Evolutionary conservation across 1,284 basidiomycete species (phyloP).

Genomic region (Cryptococcus sp.): DNA sequence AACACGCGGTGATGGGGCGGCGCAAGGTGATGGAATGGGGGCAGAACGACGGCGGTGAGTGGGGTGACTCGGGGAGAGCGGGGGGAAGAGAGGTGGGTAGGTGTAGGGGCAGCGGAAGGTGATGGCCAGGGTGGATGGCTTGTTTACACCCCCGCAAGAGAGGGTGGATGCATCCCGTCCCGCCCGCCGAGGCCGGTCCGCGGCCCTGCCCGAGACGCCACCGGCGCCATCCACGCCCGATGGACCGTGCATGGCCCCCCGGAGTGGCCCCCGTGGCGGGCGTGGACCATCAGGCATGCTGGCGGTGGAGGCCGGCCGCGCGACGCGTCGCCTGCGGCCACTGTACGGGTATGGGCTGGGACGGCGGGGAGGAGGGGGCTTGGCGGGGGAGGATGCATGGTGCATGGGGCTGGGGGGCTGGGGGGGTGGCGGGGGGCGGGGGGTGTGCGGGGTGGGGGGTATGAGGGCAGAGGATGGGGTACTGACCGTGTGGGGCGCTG

Average conservation of each 20-base stretch:
- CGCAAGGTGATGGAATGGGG: no score
- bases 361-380: background rate
- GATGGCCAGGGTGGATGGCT: background rate
- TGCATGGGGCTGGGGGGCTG: background rate
- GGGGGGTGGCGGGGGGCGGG: background rate
- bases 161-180: background rate
- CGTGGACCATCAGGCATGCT: background rate
- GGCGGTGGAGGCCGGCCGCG: background rate
- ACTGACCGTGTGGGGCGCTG: no score
- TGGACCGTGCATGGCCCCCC: background rate
- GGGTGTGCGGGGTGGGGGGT: background rate
- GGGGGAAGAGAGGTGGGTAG: background rate
- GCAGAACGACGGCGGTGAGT: background rate
- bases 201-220: background rate
- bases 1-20: no score
- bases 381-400: no score
- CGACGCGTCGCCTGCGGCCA: background rate
- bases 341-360: background rate
- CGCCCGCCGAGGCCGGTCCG: background rate
- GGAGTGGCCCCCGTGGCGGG: background rate
- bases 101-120: background rate
- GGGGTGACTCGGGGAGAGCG: background rate
- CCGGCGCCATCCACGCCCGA: background rate
- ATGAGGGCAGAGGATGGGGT: background rate
- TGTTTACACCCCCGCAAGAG: background rate